These are phyloP conservation scores for Colletotrichum liriopes DNA, from an alignment of 2,329 filamentous ascomycete genomes.

Conservation along the genomic window DNA sequence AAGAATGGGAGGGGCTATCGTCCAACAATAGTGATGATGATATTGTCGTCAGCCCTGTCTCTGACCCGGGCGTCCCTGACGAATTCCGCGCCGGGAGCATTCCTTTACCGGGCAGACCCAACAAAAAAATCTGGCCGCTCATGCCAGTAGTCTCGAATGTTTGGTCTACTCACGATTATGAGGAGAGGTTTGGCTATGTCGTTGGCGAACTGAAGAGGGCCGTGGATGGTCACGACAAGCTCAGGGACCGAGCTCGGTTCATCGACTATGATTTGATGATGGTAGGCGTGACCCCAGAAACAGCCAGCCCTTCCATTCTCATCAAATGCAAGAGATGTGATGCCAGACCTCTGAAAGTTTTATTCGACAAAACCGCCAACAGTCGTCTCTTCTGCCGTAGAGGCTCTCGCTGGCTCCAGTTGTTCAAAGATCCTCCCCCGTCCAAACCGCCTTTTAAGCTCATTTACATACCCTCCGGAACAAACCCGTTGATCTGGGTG, in stretches of 20 bases:
- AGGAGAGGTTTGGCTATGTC: neutral
- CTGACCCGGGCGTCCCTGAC: too few species aligned
- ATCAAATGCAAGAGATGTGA: neutral
- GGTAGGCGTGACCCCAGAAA: neutral
- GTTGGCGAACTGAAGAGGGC: neutral
- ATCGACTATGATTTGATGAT: conserved; percentile 10
- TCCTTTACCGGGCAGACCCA: too few species aligned
- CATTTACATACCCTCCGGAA: neutral
- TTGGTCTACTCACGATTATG: too few species aligned
- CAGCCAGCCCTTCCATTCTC: neutral
- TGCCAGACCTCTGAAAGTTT: neutral
- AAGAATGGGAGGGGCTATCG: too few species aligned
- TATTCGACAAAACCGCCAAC: neutral
- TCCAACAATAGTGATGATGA: too few species aligned
- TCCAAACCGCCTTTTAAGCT: neutral
- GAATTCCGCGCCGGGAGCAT: too few species aligned
- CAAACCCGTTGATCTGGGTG: neutral
- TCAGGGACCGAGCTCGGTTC: neutral
- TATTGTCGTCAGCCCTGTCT: too few species aligned
- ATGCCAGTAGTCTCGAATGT: too few species aligned
- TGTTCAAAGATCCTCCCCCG: too few species aligned
- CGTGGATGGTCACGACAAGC: neutral
- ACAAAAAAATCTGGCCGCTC: too few species aligned
- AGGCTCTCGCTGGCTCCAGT: neutral
- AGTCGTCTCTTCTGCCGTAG: neutral